Base-by-base conservation (phyloP, 164 flowering plant genomes). In the Liriodendron chinense region DNA sequence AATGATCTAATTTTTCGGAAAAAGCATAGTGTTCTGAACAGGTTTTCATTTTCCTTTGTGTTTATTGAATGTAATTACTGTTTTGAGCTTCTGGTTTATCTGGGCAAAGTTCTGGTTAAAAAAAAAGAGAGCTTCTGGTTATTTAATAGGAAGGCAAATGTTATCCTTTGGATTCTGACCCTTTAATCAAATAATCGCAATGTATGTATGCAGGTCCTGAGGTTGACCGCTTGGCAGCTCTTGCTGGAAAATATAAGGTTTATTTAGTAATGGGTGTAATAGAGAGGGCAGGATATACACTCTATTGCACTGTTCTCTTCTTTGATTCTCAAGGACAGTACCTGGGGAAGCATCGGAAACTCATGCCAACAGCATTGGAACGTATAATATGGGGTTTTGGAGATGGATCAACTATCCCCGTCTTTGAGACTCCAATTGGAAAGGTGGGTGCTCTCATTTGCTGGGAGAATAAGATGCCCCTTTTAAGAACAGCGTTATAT, bases 401-500 rank as follows among this genome's bases (percentile, higher is more conserved):
- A 25, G 99, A 96, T 84, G 98, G 98, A 47, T 94, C 99, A 1
- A 92, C 96, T 7, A 83, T 92, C 72, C 98, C 98, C 1, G 97
- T 96, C 50, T 91, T 83, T 82, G 97, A 94, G 7, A 94, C 98
- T 75, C 84, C 93, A 13, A 66, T 92, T 76, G 99, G 98, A 24
- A 94, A 92, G 78, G 88, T 94, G 24, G 97, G 99, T 78, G 97
- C 94, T 61, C 93, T 92, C 65, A 90, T 96, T 70, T 96, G 97
- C 78, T 94, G 98, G 99, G 99, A 96, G 75, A 96, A 96, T 68
- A 88, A 85, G 81, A 94, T 96, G 99, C 99, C 99, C 20, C 93
- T 92, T 68, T 82, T 94, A 56, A 87, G 99, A 80, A 92, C 96
- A 49, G 97, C 96, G 25, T 81, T 96, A 93, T 96, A 94, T 86